Evolutionary conservation across 1,139 yeast genomes (phyloP).

Genomic region (Eremothecium sinecaudum): DNA sequence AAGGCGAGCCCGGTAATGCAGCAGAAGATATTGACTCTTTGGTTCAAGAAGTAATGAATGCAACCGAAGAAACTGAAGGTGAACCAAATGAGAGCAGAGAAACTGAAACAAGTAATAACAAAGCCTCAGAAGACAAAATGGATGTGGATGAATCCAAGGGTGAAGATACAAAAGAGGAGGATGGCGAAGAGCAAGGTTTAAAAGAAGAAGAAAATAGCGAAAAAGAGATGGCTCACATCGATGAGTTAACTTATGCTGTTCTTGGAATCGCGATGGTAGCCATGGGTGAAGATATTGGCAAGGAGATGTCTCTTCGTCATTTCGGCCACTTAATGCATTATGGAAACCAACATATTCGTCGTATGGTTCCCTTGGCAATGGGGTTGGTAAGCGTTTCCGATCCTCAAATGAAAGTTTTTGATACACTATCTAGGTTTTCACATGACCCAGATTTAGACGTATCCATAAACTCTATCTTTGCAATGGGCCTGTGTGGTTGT

Average conservation of each 20-base stretch:
- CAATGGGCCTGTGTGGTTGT: constrained; percentile 97
- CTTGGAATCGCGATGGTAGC: constrained; percentile 91
- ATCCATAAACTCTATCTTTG: constrained; percentile 87
- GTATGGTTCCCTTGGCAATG: constrained; percentile 97
- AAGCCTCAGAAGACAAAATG: constrained; percentile 20
- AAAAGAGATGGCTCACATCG: constrained; percentile 38
- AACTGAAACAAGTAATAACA: constrained; percentile 9
- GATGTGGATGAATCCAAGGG: constrained; percentile 22
- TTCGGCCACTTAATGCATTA: constrained; percentile 97
- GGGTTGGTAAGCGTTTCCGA: constrained; percentile 88
- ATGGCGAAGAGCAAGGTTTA: constrained; percentile 24
- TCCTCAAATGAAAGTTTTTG: constrained; percentile 96
- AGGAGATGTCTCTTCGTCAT: constrained; percentile 94
- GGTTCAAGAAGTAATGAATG: constrained; percentile 14
- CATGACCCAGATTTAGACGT: constrained; percentile 94
- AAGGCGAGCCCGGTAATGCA: constrained; percentile 11
- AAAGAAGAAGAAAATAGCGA: constrained; percentile 32
- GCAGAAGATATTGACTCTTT: constrained; percentile 17
- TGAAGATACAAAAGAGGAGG: constrained; percentile 18
- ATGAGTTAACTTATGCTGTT: constrained; percentile 77
- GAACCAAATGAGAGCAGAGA: constrained; percentile 8
- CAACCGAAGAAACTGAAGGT: constrained; percentile 17
- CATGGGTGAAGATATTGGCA: constrained; percentile 97
- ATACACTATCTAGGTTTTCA: constrained; percentile 88
- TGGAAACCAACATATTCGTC: constrained; percentile 83